These are phyloP conservation scores for Clitoria ternatea DNA, from an alignment of 306 rosid species.

Conservation along the genomic window DNA sequence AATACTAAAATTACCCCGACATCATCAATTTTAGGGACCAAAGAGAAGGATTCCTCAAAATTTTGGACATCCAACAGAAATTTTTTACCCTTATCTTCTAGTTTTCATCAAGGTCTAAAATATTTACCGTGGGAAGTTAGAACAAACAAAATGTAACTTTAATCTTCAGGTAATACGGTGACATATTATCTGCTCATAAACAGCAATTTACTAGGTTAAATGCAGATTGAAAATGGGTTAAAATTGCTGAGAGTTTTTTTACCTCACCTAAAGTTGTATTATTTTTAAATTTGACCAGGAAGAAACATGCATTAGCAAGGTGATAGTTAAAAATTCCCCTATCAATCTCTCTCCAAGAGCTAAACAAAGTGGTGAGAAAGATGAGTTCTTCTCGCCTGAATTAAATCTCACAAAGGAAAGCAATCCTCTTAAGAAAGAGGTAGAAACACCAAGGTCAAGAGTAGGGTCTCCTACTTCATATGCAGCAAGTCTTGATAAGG, in stretches of 20 bases:
- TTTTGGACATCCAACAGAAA: background rate
- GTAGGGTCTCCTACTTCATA: conserved; percentile 38
- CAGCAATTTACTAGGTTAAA: background rate
- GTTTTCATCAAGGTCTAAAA: background rate
- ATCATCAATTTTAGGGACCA: too few relatives aligned
- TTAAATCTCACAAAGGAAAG: conserved; percentile 43
- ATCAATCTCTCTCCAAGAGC: conserved; percentile 35
- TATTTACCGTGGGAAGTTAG: too few relatives aligned
- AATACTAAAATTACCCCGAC: too few relatives aligned
- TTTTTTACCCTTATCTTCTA: background rate
- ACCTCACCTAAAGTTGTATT: background rate
- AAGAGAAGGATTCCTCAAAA: too few relatives aligned
- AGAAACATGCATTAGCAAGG: conserved; percentile 41
- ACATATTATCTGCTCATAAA: background rate
- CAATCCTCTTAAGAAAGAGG: conserved; percentile 40
- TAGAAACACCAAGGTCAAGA: conserved; percentile 40
- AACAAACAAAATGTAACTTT: background rate
- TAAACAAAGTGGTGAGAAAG: conserved; percentile 43
- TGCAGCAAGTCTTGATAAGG: conserved; percentile 33
- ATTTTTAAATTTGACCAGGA: conserved; percentile 42
- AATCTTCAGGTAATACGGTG: background rate
- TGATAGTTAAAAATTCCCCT: conserved; percentile 31
- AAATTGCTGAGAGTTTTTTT: background rate
- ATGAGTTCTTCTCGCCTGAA: conserved; percentile 47
- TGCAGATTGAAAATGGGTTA: background rate